Base-by-base conservation (phyloP, 306 rosid species). In the Quercus parvula region DNA sequence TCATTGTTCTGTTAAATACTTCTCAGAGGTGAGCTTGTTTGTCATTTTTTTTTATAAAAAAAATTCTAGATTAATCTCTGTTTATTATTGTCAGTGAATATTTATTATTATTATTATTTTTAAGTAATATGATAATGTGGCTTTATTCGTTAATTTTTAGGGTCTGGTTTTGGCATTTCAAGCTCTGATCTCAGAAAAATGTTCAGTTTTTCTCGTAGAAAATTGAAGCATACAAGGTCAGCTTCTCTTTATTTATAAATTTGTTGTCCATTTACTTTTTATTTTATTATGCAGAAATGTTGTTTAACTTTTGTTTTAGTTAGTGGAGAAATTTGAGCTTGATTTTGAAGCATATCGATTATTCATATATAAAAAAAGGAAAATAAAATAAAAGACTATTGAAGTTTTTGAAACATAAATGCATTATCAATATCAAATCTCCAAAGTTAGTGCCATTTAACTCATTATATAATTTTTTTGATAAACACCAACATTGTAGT, bases 151-250 rank as follows among this genome's bases (percentile, higher is more conserved):
- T 38, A 25, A 44, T 64, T 49, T 20, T 57, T 80, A 64, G 87
- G 79, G 79, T 51, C 77, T 57, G 66, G 56, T 46, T 11, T 25
- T 28, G 28, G 61, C 44, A 18, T 72, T 63, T 67, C 13, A 24
- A 70, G 79, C 31, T 74, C 56, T 56, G 55, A 58, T 70, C 61
- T 64, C 56, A 71, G 56, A 13, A 87, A 83, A 73, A 94, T 94
- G 98, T 91, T 94, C 78, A 88, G 94, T 5, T 91, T 94, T 84
- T 88, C 96, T 85, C 97, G 98, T 70, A 86, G 96, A 78, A 97
- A 97, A 59, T 80, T 79, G 87, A 94, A 94, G 86, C 90, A 83
- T 76, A 93, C 90, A 77, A 88, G 97, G 97, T 92, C 78, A 76
- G 84, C 7, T 58, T 78, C 75, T 66, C 12, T 70, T 11, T 17